Evolutionary conservation across 768 basidiomycete genomes (phyloP), one percentile per base, ranked within the genome.

Genomic region (Suillus weaverae): DNA sequence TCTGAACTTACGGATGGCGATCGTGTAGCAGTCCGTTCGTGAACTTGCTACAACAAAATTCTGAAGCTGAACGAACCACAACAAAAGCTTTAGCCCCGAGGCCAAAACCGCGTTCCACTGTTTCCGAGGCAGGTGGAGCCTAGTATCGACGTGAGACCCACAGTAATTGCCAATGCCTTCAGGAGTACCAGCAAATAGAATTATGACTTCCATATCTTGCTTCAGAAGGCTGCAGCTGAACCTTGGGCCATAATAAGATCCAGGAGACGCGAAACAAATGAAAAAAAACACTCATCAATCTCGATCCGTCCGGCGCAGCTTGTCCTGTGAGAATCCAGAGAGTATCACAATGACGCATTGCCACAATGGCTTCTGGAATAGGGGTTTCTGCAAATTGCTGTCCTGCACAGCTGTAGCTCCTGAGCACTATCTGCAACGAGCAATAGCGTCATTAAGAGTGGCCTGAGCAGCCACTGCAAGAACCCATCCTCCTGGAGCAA

Each of bases 201-300:
- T 97, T 94, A 98, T 97, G 64, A 98, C 79, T 64, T 98, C 96
- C 95, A 97, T 98, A 65, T 92, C 89, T 72, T 83, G 88, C 79
- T 97, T 96, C 65, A 98, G 86, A n/a, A 98, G 81, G 74, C 98
- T 98, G 79, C 96, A 97, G 70, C 89, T 91, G 83, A 92, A 98
- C 9, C 92, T 81, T 82, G 63, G 48, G 60, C 38, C 36, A 16
- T 38, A 60, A 61, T 62, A 41, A 53, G 55, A 50, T 18, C 26
- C 51, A 30, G 30, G 30, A 53, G 30, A 18, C 51, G 18, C 9
- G 9, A 8, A 46, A 50, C 48, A 26, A 50, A 20, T 46, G 68
- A 55, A 20, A 6, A 22, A 70, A 72, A 32, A 63, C 11, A 48
- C 41, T 43, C 63, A 83, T 85, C 97, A 67, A 99, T 99, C 75